Evolutionary conservation across 371 early-diverging fungal species (phyloP).

Genomic region (Paraphysoderma sedebokerense): DNA sequence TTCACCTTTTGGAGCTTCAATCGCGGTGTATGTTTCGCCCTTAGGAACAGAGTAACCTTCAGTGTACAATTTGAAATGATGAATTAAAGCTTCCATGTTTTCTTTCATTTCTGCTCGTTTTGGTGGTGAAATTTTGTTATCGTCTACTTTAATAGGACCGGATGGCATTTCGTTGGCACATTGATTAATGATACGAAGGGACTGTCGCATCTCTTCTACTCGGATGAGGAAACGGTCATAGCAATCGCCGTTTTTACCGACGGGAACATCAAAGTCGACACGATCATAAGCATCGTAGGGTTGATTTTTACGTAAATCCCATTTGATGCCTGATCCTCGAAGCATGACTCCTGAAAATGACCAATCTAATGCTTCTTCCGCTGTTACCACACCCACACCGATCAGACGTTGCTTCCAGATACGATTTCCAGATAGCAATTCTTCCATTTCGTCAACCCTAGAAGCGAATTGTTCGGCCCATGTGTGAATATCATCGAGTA

Average conservation of each 20-base stretch:
- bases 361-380: constrained; percentile 74
- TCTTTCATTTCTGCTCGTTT: constrained; percentile 91
- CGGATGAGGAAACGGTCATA: constrained; percentile 91
- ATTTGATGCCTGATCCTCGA: constrained; percentile 80
- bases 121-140: constrained; percentile 93
- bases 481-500: constrained; percentile 84
- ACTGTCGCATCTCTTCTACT: constrained; percentile 97
- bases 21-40: constrained; percentile 91
- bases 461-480: constrained; percentile 81
- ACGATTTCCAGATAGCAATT: constrained; percentile 77
- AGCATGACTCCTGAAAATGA: constrained; percentile 90
- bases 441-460: constrained; percentile 88
- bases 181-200: constrained; percentile 82
- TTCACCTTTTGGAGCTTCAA: constrained; percentile 97
- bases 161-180: constrained; percentile 89
- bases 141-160: constrained; percentile 88
- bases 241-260: constrained; percentile 89
- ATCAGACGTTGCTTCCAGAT: constrained; percentile 87
- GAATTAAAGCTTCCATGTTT: constrained; percentile 94
- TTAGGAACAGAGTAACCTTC: constrained; percentile 93
- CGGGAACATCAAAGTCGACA: constrained; percentile 90
- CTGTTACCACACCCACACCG: constrained; percentile 69
- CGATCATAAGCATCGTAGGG: constrained; percentile 92
- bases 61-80: constrained; percentile 94
- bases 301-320: constrained; percentile 85